Conservation (phyloP, 2,329 filamentous ascomycete species). For the Scedosporium minutisporum region DNA sequence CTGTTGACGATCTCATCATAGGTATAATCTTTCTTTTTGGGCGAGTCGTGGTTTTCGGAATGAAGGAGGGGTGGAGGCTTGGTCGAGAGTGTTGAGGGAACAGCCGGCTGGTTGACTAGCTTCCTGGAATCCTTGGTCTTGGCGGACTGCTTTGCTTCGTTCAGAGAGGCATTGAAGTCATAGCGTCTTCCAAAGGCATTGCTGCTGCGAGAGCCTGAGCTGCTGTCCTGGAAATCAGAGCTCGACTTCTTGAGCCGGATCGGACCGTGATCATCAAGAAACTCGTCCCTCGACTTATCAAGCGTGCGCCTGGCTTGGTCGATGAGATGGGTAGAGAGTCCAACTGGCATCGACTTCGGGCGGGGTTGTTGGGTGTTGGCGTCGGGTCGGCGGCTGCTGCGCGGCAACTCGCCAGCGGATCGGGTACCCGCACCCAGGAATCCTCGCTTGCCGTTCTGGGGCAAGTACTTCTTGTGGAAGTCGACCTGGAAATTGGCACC, state of each 20-base stretch:
- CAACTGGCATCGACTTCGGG: conserved; percentile 45
- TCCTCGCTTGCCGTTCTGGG: conserved; percentile 48
- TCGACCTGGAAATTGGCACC: conserved; percentile 86
- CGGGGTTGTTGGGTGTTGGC: conserved; percentile 29
- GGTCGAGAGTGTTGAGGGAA: conserved; percentile 44
- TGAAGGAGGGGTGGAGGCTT: conserved; percentile 63
- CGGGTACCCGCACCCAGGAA: conserved; percentile 40
- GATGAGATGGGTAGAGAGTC: conserved; percentile 60
- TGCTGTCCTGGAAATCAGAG: conserved; percentile 43
- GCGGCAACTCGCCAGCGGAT: conserved; percentile 47
- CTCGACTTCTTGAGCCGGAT: conserved; percentile 45
- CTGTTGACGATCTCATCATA: conserved; percentile 97
- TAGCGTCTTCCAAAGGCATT: conserved; percentile 87
- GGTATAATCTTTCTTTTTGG: conserved; percentile 50
- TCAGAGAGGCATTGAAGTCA: conserved; percentile 88
- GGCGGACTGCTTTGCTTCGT: conserved; percentile 67
- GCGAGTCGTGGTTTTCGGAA: conserved; percentile 47
- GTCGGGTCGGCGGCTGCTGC: conserved; percentile 50
- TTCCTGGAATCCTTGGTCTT: conserved; percentile 36
- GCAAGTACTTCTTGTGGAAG: conserved; percentile 70
- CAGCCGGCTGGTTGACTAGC: background rate
- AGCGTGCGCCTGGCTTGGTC: conserved; percentile 49
- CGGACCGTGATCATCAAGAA: conserved; percentile 53
- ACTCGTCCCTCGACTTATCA: conserved; percentile 49
- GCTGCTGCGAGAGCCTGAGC: conserved; percentile 46